Conservation (phyloP, 2,329 filamentous ascomycete species). For the Fusarium sp. region DNA sequence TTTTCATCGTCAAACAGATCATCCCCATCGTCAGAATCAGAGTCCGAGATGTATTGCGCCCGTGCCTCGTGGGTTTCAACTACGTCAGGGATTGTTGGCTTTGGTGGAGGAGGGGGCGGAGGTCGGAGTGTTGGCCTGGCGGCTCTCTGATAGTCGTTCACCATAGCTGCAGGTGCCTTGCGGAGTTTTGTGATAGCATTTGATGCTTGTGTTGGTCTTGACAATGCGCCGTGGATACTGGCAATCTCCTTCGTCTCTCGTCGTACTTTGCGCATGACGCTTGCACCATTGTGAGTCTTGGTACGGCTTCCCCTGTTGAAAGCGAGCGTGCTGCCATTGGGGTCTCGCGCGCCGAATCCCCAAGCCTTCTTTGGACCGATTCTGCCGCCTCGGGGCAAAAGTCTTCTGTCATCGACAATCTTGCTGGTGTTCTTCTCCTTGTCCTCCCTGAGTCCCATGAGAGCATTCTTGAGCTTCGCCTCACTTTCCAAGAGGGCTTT, state of each 20-base stretch:
- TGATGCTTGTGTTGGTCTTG: conserved; percentile 48
- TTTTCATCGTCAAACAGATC: conserved; percentile 43
- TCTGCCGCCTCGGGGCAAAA: conserved; percentile 58
- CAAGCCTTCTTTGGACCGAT: conserved; percentile 48
- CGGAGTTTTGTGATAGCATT: conserved; percentile 55
- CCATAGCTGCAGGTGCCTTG: conserved; percentile 65
- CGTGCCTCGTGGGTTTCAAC: conserved; percentile 50
- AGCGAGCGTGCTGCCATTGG: conserved; percentile 51
- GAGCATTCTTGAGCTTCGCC: conserved; percentile 66
- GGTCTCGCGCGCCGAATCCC: conserved; percentile 45
- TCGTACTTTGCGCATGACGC: conserved; percentile 67
- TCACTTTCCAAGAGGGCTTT: conserved; percentile 70
- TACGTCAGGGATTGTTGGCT: conserved; percentile 35
- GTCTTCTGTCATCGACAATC: conserved; percentile 64
- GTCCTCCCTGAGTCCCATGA: conserved; percentile 68
- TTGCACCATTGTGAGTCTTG: conserved; percentile 63
- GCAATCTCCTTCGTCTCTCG: conserved; percentile 67
- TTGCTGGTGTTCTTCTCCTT: conserved; percentile 68
- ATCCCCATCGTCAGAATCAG: conserved; percentile 44
- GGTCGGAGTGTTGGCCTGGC: conserved; percentile 52
- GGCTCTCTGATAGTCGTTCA: conserved; percentile 63
- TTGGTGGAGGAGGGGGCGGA: conserved; percentile 38
- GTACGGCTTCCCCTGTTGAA: conserved; percentile 64
- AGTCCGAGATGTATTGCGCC: conserved; percentile 57
- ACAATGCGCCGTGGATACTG: conserved; percentile 60